Base-by-base conservation (phyloP, 352 stramenopile genomes). In the Phytophthora constricta region DNA sequence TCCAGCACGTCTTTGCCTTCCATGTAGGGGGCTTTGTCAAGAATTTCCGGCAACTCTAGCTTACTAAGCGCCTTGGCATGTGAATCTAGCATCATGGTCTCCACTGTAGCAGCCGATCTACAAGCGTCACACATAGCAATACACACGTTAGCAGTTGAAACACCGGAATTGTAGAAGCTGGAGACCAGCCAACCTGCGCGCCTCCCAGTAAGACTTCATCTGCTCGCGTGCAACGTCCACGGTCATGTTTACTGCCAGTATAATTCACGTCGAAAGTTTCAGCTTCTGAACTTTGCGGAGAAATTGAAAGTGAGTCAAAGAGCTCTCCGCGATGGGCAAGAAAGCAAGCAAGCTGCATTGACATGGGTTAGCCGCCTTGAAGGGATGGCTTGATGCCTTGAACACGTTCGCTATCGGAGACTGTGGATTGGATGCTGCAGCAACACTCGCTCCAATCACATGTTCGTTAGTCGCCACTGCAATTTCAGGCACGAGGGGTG, bases 81-180 rank as follows among this genome's bases (percentile, higher is more conserved):
- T 39, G 85, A 74, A 74, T 93, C 85, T 37, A 93, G 78, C 85
- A 93, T 93, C 85, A 93, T 93, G 53, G 83, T 90, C 62, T 93
- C 85, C 27, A 93, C 75, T 10, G 77, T 91, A 31, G 83, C 86
- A 26, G 78, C 62, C n/a, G 65, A 63, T 13, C 68, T 75, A 58
- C 27, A 37, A 52, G 20, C 11, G 20, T n/a, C 0, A 31, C 16
- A 14, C 5, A 9, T 9, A 56, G 23, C 23, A 48, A 25, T 48
- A 16, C 34, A 42, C 34, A 42, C 34, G 34, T 42, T 42, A 42
- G 34, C 34, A 39, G 34, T 16, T 13, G 4, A 42, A 16, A 42
- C 34, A 42, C 34, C 34, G 34, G 34, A 42, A 42, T 13, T n/a
- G n/a, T n/a, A 16, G n/a, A 42, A 19, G 11, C 13, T 56, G 13